Base-by-base conservation (phyloP, 768 basidiomycete species). In the Termitomyces eurrhizus region DNA sequence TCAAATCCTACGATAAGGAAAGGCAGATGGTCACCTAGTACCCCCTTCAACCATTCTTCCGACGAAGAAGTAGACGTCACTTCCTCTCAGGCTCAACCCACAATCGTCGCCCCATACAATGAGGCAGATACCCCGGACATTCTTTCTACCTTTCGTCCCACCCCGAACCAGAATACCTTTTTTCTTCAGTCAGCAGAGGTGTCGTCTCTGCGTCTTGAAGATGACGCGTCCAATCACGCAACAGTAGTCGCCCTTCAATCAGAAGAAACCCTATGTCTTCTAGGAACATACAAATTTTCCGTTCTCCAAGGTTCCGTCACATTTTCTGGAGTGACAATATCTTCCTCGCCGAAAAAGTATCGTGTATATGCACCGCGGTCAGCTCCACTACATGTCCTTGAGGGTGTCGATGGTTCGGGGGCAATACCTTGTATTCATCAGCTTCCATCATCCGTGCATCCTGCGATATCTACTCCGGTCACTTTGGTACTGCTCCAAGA, bases 361-460 rank as follows among this genome's bases (percentile, higher is more conserved):
- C 73, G 72, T 13, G 76, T 95, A 32, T 95, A 85, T 67, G 89
- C 92, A 0, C 92, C 94, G 0, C 79, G 84, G 3, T 91, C 87
- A 0, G 84, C 91, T n/a, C 91, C 93, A 0, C 68, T 95, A 6
- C 91, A 93, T 0, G 68, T 72, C 61, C 82, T 75, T 24, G 69
- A 71, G 54, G 71, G 67, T 55, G 18, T 62, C 18, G 44, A 60
- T 32, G 64, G 61, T 44, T 56, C 63, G 21, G 62, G 65, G 45
- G 35, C 63, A 13, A 61, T 57, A 11, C 54, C 56, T 9, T 58
- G 62, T 4, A 58, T 63, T 52, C 56, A 63, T 14, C 58, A 60
- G n/a, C 56, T 73, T 36, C 64, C 68, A 21, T 18, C 35, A 44
- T 61, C 62, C 13, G 16, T 73, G 24, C 62, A 66, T 12, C 29